Evolutionary conservation across 106 monocot genomes (phyloP), one percentile per base, ranked within the genome.

Genomic region (Acanthochlamys bracteata): DNA sequence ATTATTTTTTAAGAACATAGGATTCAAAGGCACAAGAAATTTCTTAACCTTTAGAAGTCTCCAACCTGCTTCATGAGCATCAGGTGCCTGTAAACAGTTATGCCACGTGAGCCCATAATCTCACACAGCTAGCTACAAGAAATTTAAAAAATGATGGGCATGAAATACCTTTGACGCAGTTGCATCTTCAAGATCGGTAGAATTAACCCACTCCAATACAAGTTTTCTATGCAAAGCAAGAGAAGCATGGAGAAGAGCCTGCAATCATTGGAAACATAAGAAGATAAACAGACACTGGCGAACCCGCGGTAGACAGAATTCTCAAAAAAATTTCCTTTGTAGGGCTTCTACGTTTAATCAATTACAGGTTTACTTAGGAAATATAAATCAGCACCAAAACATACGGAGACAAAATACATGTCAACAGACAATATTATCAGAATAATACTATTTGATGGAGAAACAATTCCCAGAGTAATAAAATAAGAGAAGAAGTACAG

Each of bases 181-280:
- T 17, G 52, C 41, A 20, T 80, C 79, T 78, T 90, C 90, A 64
- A 90, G 83, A 53, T 90, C 85, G 47, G 86, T 59, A 72, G 90
- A 67, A 47, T 75, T 41, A 73, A 90, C 86, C 86, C 83, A 90
- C 6, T 90, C 83, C 40, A 90, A 77, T 10, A 78, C 54, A 61
- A 90, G 86, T 72, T 90, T 90, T 46, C 71, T 69, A 39, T 26
- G 69, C 25, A 71, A 80, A 68, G 61, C 69, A 39, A 90, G 61
- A 41, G 90, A 90, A 73, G 90, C 90, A 78, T 90, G 90, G 33
- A 89, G 41, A 60, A 89, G 79, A 65, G 85, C 89, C 89, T 89
- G 66, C 12, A 69, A 24, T 40, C 10, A 63, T 10, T 12, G 10
- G 17, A 49, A n/a, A 33, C 33, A 33, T 33, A 1, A 33, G 33